Conservation (phyloP, 345 rosid genomes). For the Alliaria petiolata region DNA sequence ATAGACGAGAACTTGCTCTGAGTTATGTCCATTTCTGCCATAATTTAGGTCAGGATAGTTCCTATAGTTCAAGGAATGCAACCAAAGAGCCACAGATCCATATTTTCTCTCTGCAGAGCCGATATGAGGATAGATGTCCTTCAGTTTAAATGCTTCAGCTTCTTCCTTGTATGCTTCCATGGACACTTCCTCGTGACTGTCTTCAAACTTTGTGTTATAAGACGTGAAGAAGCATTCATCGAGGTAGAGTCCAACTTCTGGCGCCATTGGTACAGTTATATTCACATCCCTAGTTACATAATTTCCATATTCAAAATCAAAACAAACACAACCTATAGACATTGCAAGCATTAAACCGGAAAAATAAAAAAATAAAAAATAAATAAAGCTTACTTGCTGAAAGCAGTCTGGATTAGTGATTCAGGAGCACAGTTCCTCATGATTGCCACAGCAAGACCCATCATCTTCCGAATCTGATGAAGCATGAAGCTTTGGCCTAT, state of each 20-base stretch:
- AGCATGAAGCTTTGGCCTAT: conserved; percentile 98
- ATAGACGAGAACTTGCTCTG: not conserved
- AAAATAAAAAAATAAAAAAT: not conserved
- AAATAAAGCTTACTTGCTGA: conserved; percentile 53
- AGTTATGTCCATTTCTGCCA: not conserved
- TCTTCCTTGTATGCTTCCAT: conserved; percentile 65
- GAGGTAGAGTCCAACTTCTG: conserved; percentile 85
- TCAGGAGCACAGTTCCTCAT: conserved; percentile 76
- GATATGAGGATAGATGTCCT: conserved; percentile 71
- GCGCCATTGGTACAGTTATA: conserved; percentile 83
- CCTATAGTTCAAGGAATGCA: conserved; percentile 83
- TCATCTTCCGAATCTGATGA: conserved; percentile 95
- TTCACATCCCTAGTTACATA: conserved; percentile 48
- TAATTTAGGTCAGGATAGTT: conserved; percentile 66
- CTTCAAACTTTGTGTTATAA: conserved; percentile 67
- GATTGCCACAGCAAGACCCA: conserved; percentile 87
- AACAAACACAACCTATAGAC: not conserved
- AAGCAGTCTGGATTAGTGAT: conserved; percentile 59
- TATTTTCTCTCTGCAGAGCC: conserved; percentile 69
- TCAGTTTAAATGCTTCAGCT: conserved; percentile 79
- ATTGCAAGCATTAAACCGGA: not conserved
- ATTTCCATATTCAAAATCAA: not conserved
- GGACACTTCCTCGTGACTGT: conserved; percentile 69
- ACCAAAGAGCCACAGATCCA: conserved; percentile 80
- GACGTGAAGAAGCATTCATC: conserved; percentile 85